Evolutionary conservation across 352 stramenopile genomes (phyloP).

Genomic region (Globisporangium abappressorium): DNA sequence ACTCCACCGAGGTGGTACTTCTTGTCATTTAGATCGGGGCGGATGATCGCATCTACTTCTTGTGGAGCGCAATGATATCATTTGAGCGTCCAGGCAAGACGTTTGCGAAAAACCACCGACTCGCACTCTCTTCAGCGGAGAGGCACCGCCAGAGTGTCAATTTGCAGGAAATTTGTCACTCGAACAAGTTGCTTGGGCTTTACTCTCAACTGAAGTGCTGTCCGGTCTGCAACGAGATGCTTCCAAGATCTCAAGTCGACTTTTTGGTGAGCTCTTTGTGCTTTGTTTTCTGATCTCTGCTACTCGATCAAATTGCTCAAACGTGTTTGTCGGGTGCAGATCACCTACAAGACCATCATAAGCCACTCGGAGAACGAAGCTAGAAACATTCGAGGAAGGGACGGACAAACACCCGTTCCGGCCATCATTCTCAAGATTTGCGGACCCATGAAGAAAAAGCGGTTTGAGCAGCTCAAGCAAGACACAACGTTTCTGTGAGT

Average conservation of each 20-base stretch:
- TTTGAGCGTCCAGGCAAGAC: constrained; percentile 45
- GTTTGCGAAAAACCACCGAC: constrained; percentile 41
- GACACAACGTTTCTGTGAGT: constrained; percentile 40
- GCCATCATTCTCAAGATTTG: constrained; percentile 32
- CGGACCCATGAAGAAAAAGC: constrained; percentile 29
- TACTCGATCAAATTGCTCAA: neutral
- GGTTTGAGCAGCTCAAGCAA: constrained; percentile 43
- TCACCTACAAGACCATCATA: constrained; percentile 46
- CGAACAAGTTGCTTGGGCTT: constrained; percentile 20
- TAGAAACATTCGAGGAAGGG: constrained; percentile 12
- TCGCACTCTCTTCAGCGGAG: constrained; percentile 31
- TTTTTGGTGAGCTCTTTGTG: constrained; percentile 31
- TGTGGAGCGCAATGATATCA: constrained; percentile 67
- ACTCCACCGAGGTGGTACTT: neutral
- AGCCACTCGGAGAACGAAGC: constrained; percentile 25
- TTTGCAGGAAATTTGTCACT: constrained; percentile 4
- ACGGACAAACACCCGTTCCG: constrained; percentile 24
- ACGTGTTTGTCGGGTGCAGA: constrained; percentile 15
- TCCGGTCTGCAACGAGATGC: constrained; percentile 33
- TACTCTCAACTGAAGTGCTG: constrained; percentile 39
- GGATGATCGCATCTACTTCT: constrained; percentile 62
- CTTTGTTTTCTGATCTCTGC: neutral
- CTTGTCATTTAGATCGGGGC: constrained; percentile 36
- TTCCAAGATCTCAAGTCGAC: constrained; percentile 38
- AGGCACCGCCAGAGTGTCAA: constrained; percentile 4